Base-by-base conservation (phyloP, 805 yeast species). In the Torulaspora maleeae region DNA sequence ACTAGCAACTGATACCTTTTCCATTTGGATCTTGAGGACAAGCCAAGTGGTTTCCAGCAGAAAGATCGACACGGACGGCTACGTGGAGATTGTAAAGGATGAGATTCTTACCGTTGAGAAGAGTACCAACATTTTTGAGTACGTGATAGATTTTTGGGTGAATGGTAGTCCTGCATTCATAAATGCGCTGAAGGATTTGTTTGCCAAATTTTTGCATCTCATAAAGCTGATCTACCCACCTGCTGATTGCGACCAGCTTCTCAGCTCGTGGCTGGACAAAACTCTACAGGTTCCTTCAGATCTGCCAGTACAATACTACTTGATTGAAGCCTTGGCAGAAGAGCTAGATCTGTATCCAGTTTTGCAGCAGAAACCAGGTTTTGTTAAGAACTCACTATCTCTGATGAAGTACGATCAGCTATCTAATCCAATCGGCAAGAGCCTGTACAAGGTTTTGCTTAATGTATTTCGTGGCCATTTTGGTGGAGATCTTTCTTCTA, bases 121-220 rank as follows among this genome's bases (percentile, higher is more conserved):
- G 11, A 54, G 72, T 5, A 59, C 63, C 22, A 51, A 45, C 20
- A 44, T 80, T 1, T 77, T 78, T 55, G 69, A 69, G 19, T 83
- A 76, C 59, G 73, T 83, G 11, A 64, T 82, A 30, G 89, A 81
- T 52, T 80, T 77, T 59, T 81, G 89, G 80, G 79, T 78, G 43
- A 86, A 82, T 41, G 76, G 86, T 1, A 81, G 83, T 4, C 79
- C 85, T 2, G 81, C 95, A 0, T 61, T 86, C 22, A 79, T 83
- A 5, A 86, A 83, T 56, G 82, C 95, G 0, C 61, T 86, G 42
- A 75, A 72, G 44, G 85, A 79, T 27, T 57, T 88, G 37, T 75
- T 87, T 38, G 43, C 61, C 2, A 86, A 82, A 53, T 56, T 82
- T 40, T 60, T 82, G 9, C 49, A 55, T 1, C 67, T 79, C 17